phyloP scores from a whole-genome alignment of 345 rosid species.

The Triadica sebifera region DNA sequence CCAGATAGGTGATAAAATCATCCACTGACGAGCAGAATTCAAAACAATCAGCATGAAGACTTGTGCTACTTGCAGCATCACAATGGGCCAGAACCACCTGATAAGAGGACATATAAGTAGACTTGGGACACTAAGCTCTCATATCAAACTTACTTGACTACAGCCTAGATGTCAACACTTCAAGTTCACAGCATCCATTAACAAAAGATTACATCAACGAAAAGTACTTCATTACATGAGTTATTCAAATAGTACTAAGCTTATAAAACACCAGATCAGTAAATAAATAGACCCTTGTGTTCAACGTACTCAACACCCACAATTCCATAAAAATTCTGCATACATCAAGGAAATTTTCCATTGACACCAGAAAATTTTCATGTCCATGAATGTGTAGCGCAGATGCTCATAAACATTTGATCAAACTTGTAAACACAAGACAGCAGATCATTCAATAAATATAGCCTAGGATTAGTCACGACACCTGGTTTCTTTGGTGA shows the following conservation, averaged over 20 bases:
- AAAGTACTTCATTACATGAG: neutral
- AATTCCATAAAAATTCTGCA: neutral
- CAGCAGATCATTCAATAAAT: neutral
- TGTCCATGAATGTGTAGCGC: neutral
- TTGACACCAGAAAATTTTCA: neutral
- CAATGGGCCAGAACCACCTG: slow-evolving; percentile 25
- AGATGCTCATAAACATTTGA: neutral
- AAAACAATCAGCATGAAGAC: slow-evolving; percentile 30
- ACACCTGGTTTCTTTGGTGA: slow-evolving; percentile 12
- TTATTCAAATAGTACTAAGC: neutral
- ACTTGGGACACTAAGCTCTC: slow-evolving; percentile 11
- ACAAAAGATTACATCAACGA: neutral
- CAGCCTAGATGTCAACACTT: neutral
- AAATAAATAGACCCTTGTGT: neutral
- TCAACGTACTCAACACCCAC: neutral
- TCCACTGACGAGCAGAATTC: slow-evolving; percentile 33
- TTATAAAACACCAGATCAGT: neutral
- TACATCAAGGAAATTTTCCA: neutral
- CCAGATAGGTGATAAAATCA: slow-evolving; percentile 35
- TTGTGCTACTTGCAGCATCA: slow-evolving; percentile 28
- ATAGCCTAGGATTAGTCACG: slow-evolving; percentile 3
- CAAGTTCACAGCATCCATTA: neutral
- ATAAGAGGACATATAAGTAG: slow-evolving; percentile 24
- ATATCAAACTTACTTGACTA: neutral
- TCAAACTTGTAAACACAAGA: slow-evolving; percentile 5